Base-by-base conservation (phyloP, 495 filamentous ascomycete species). In the Hypoxylon intermedium region DNA sequence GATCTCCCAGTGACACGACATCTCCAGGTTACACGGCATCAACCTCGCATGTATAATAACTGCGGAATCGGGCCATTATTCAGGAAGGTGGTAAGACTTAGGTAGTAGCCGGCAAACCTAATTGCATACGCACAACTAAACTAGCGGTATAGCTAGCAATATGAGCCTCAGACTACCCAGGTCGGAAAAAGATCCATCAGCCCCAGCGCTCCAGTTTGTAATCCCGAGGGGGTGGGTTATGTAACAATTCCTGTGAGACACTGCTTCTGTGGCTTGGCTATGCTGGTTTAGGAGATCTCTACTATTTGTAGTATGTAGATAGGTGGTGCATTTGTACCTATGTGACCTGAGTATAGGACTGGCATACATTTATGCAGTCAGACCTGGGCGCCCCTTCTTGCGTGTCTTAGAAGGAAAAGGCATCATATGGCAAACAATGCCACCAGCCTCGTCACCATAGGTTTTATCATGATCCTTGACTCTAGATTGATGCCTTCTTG, bases 91-190 rank as follows among this genome's bases (percentile, higher is more conserved):
- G 42, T 47, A 40, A 24, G 16, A 20, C 9, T 23, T 26, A 37
- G 16, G 47, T 47, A 19, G 42, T 47, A 47, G 5, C 34, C 23
- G 24, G 33, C 20, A 40, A 47, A 40, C 7, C 1, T 21, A 15
- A 24, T 20, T 41, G 33, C 48, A 42, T 11, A 28, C 34, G 9
- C 6, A 40, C 9, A 15, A 38, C 16, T 19, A 19, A 7, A 21
- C 38, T 43, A 38, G 55, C 30, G 46, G 40, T 59, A 59, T 40
- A 38, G 9, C 40, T 45, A 52, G 11, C 46, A 30, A 58, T 45
- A 18, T 45, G 46, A 51, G 38, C 28, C 47, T 36, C 46, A 50
- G 31, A 37, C 21, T 15, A n/a, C n/a, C n/a, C n/a, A n/a, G n/a
- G n/a, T 33, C 5, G 18, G 6, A 20, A 19, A 21, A 3, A 4